These are phyloP conservation scores for Fusarium scirpi DNA, from an alignment of 2,329 filamentous ascomycete genomes.

Conservation along the genomic window DNA sequence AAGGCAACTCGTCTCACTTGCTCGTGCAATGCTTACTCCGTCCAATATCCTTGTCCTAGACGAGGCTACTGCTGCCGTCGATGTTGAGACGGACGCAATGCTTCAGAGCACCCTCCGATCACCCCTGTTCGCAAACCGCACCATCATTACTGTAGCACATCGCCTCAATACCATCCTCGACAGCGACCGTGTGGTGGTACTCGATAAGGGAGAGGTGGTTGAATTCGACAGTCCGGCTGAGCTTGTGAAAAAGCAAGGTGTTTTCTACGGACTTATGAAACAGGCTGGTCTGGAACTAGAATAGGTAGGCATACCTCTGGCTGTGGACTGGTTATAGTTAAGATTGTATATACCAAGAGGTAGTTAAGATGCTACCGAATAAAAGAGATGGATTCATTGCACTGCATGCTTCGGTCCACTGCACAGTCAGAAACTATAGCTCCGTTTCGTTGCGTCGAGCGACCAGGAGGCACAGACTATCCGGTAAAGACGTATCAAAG, in stretches of 20 bases:
- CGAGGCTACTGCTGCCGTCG: constrained; percentile 87
- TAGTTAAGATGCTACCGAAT: neutral
- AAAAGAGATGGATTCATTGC: constrained; percentile 15
- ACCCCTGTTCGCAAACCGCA: constrained; percentile 84
- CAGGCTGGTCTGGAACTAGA: constrained; percentile 81
- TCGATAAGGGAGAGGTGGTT: constrained; percentile 88
- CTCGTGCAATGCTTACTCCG: constrained; percentile 91
- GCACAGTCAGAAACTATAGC: neutral
- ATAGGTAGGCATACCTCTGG: constrained; percentile 27
- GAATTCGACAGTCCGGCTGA: constrained; percentile 91
- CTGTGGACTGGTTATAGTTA: constrained; percentile 11
- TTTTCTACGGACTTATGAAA: constrained; percentile 91
- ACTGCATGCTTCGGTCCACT: constrained; percentile 13
- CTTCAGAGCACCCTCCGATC: constrained; percentile 73
- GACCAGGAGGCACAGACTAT: constrained; percentile 8
- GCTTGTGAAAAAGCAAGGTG: constrained; percentile 78
- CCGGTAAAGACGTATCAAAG: neutral
- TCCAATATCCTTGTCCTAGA: constrained; percentile 98
- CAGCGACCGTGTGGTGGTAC: constrained; percentile 89
- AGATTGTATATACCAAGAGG: constrained; percentile 25
- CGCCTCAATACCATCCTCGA: constrained; percentile 97
- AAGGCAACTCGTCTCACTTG: constrained; percentile 91
- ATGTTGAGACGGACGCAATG: constrained; percentile 76
- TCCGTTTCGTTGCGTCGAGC: constrained; percentile 11
- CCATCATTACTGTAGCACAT: constrained; percentile 98